A percentile compares a stretch with the other conserved stretches of the same genome.
phyloP scores from a whole-genome alignment of 371 early-diverging fungal species.

The Rhizomucor pusillus region DNA sequence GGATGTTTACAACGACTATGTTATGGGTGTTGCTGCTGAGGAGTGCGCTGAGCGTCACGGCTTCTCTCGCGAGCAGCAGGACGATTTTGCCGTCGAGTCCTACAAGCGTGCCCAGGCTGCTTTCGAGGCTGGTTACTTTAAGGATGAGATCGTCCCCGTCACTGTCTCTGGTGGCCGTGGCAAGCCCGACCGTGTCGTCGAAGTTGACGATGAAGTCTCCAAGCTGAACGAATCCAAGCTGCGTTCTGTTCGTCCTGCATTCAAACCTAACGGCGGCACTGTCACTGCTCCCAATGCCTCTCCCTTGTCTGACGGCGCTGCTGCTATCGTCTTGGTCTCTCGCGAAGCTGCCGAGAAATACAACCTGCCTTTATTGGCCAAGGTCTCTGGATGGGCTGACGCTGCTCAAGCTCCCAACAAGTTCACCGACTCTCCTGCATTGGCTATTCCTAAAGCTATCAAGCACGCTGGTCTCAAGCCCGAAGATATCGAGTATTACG shows the following conservation, averaged over 20 bases:
- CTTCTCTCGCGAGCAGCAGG: slow-evolving; percentile 84
- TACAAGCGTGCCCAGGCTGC: slow-evolving; percentile 91
- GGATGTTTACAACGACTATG: slow-evolving; percentile 83
- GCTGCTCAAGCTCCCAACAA: slow-evolving; percentile 79
- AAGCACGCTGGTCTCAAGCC: slow-evolving; percentile 69
- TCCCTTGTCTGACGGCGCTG: slow-evolving; percentile 93
- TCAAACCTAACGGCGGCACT: slow-evolving; percentile 80
- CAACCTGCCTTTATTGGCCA: slow-evolving; percentile 74
- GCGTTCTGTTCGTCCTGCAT: slow-evolving; percentile 85
- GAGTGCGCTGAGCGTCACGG: slow-evolving; percentile 82
- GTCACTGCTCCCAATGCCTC: slow-evolving; percentile 97
- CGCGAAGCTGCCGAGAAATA: slow-evolving; percentile 73
- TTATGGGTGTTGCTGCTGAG: slow-evolving; percentile 96
- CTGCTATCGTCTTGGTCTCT: slow-evolving; percentile 87
- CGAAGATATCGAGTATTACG: slow-evolving; percentile 76
- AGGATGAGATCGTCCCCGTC: slow-evolving; percentile 87
- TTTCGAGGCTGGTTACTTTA: slow-evolving; percentile 68
- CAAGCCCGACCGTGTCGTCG: slow-evolving; percentile 79
- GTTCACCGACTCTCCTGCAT: slow-evolving; percentile 92
- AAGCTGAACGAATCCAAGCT: slow-evolving; percentile 80
- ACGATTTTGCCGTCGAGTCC: slow-evolving; percentile 84
- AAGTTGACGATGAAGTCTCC: slow-evolving; percentile 74
- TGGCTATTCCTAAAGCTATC: slow-evolving; percentile 93
- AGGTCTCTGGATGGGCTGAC: slow-evolving; percentile 72
- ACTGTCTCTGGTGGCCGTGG: slow-evolving; percentile 81